Evolutionary conservation across 1,284 basidiomycete genomes (phyloP), one percentile per base, ranked within the genome.

Genomic region (Leccinum laetum): DNA sequence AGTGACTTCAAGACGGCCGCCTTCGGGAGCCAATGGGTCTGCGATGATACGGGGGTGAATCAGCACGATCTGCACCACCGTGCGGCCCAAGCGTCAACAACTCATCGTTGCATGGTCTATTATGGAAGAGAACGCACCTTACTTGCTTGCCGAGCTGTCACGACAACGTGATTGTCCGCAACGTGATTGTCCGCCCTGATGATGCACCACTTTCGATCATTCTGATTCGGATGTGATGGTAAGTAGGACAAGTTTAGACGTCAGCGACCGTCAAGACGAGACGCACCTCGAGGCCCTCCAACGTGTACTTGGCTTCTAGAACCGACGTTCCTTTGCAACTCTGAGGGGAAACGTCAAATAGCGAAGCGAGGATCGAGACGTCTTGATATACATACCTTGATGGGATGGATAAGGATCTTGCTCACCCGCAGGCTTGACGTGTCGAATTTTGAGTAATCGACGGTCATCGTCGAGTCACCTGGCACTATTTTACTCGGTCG

Each of bases 181-280:
- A 32, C 32, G 60, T 84, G 78, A 4, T 81, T 84, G 5, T 78
- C 74, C 7, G 81, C 82, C 69, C 89, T 88, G 53, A 91, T 81
- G 68, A 92, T 82, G 65, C 84, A 87, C 84, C 89, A 91, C 74
- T 80, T 82, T 67, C 91, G 82, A 72, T 93, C 91, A 70, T 88
- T 80, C 90, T 92, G 21, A 52, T 21, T 41, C 39, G 61, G 65
- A 60, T 16, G 58, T 13, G 61, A 9, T 13, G 52, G 9, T 29
- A 16, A 63, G 29, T 18, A 32, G 6, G 16, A 61, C 60, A 44
- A 13, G 55, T 39, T 44, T 7, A 52, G 18, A 52, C 2, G 29
- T 59, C 52, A 41, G 26, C 35, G 46, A n/a, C 18, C 44, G 46
- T 1, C 1, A 24, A 21, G 18, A 65, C 41, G 58, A 59, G 64